Conservation (phyloP, 352 stramenopile species). For the Globisporangium spiculum region DNA sequence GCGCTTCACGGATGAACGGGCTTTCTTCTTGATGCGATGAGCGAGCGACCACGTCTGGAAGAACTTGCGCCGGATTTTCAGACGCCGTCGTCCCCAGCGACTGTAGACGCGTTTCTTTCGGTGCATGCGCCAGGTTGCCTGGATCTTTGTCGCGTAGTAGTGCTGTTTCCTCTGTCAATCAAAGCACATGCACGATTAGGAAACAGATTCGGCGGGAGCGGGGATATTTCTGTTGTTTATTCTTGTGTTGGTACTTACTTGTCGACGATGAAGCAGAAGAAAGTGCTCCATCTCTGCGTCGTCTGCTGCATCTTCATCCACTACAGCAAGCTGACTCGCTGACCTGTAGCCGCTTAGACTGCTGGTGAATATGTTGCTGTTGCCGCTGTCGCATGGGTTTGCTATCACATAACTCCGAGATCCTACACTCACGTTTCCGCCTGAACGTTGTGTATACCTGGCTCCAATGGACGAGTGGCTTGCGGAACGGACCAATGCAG, state of each 20-base stretch:
- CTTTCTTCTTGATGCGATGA: constrained; percentile 33
- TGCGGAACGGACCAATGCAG: constrained; percentile 5
- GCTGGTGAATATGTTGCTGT: constrained; percentile 12
- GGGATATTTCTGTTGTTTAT: constrained; percentile 8
- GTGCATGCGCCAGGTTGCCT: constrained; percentile 61
- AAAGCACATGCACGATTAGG: not conserved
- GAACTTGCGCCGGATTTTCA: constrained; percentile 24
- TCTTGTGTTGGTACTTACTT: constrained; percentile 13
- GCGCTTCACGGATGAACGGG: constrained; percentile 29
- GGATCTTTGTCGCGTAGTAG: constrained; percentile 34
- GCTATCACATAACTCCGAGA: constrained; percentile 2
- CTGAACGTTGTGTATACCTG: not conserved
- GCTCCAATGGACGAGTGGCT: constrained; percentile 6
- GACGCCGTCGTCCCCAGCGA: constrained; percentile 41
- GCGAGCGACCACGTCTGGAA: constrained; percentile 55
- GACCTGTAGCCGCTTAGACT: constrained; percentile 16
- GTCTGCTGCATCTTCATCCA: constrained; percentile 21
- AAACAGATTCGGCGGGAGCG: constrained; percentile 13
- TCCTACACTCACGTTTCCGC: not conserved
- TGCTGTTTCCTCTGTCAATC: constrained; percentile 22
- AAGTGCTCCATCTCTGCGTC: constrained; percentile 30
- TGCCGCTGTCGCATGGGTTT: not conserved
- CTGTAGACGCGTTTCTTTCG: constrained; percentile 32
- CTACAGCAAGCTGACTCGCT: constrained; percentile 3
- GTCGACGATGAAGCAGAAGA: constrained; percentile 21